phyloP scores from a whole-genome alignment of 2,329 filamentous ascomycete species.

The Bisporella sp. region DNA sequence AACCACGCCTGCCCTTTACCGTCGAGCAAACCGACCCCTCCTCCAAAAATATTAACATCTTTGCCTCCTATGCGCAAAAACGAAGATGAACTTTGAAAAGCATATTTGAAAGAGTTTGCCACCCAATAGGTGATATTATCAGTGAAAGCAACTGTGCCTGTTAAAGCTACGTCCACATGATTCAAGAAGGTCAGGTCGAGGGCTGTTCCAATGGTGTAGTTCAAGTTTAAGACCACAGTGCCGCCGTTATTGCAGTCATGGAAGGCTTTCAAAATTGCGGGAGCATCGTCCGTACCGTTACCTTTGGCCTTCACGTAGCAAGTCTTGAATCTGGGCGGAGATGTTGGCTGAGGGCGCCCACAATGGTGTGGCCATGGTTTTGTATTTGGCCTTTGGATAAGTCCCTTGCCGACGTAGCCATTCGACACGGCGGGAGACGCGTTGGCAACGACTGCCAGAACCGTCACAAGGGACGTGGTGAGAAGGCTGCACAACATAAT shows the following conservation, averaged over 20 bases:
- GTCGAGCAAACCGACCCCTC: slow-evolving; percentile 44
- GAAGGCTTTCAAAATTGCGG: slow-evolving; percentile 46
- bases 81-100: slow-evolving; percentile 59
- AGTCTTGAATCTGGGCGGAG: slow-evolving; percentile 14
- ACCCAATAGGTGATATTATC: slow-evolving; percentile 66
- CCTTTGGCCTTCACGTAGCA: slow-evolving; percentile 23
- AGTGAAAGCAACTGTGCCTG: slow-evolving; percentile 38
- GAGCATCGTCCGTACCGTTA: slow-evolving; percentile 26
- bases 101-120: slow-evolving; percentile 53
- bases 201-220: slow-evolving; percentile 57
- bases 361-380: no score
- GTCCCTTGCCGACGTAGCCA: no score
- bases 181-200: slow-evolving; percentile 59
- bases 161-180: slow-evolving; percentile 51
- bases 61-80: slow-evolving; percentile 62
- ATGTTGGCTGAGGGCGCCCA: slow-evolving; percentile 7
- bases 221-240: slow-evolving; percentile 47
- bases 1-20: slow-evolving; percentile 62
- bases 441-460: no score
- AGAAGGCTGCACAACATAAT: no score
- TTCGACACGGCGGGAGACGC: no score
- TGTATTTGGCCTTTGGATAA: no score
- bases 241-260: slow-evolving; percentile 55
- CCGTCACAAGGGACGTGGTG: no score
- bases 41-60: slow-evolving; percentile 62